Base-by-base conservation (phyloP, 306 rosid genomes). In the Canavalia gladiata region DNA sequence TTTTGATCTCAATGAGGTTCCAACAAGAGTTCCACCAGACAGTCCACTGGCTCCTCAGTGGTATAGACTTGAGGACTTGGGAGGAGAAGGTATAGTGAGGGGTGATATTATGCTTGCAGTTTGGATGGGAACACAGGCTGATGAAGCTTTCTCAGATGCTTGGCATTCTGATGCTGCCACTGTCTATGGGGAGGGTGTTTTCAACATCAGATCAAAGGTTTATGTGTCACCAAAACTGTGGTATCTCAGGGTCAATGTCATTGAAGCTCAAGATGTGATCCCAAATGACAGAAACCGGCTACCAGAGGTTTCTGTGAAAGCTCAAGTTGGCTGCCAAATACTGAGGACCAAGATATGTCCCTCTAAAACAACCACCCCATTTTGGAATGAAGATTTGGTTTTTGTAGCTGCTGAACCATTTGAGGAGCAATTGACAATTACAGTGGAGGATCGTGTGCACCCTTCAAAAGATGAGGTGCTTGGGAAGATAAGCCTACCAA, bases 41-140 rank as follows among this genome's bases (percentile, higher is more conserved):
- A 94, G 98, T 46, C 92, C 95, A 3, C 80, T 94, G 43, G 98
- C 98, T 29, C 95, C 98, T 59, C 98, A 88, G 25, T 94, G 97
- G 98, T 91, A 91, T 72, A 76, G 89, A 57, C 86, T 91, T 39
- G 97, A 91, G 60, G 89, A 89, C 80, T 76, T 83, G 76, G 84
- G 84, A 0, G 90, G 90, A 55, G 92, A 86, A 2, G 94, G 98
- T 8, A 90, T 81, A 64, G 89, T 92, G 18, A 79, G 87, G 37
- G 97, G 98, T 6, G 95, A 94, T 33, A 86, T 94, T 62, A 94
- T 94, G 98, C 83, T 94, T 42, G 94, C 94, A 46, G 94, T 92
- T 31, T 94, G 98, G 98, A 90, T 94, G 90, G 98, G 98, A 75
- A 94, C 97, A 62, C 98, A 94, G 60, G 94, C 97, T 60, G 98